A percentile compares a stretch with the other conserved stretches of the same genome.
Conservation (phyloP, 352 stramenopile genomes). For the Globisporangium nunn region DNA sequence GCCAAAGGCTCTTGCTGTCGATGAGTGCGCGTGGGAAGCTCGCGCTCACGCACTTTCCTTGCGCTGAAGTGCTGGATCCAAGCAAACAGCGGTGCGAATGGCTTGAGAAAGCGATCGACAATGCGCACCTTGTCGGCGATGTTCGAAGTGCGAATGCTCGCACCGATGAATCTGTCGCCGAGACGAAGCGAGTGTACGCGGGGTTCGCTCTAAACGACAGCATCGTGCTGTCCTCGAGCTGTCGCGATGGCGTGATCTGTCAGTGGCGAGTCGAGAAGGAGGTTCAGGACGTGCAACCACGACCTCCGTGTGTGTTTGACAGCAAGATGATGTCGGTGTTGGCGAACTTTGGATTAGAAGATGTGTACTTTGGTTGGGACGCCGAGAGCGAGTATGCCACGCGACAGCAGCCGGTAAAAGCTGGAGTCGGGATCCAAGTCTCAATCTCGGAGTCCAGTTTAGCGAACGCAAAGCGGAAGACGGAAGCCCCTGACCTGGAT, state of each 20-base stretch:
- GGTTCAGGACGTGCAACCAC: constrained; percentile 34
- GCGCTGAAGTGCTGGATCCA: not conserved
- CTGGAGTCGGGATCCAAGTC: not conserved
- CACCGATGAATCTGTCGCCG: too few species aligned
- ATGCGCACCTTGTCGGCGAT: constrained; percentile 13
- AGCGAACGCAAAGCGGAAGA: constrained; percentile 18
- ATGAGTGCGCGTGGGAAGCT: constrained; percentile 8
- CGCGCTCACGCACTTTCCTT: constrained; percentile 16
- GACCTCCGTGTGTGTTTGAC: constrained; percentile 18
- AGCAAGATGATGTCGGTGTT: constrained; percentile 16
- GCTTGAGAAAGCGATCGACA: constrained; percentile 13
- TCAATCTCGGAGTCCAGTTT: constrained; percentile 13
- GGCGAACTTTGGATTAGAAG: constrained; percentile 20
- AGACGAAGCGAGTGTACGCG: constrained; percentile 3
- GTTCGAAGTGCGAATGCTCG: not conserved
- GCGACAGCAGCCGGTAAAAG: not conserved
- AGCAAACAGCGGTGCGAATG: constrained; percentile 8
- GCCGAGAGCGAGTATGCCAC: constrained; percentile 1
- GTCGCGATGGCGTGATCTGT: constrained; percentile 42
- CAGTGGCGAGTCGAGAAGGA: constrained; percentile 64
- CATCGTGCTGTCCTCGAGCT: constrained; percentile 40
- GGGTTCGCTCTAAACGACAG: constrained; percentile 62
- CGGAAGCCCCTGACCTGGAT: constrained; percentile 52
- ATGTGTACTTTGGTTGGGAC: constrained; percentile 33
- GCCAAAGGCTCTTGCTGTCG: constrained; percentile 11